A percentile compares a stretch with the other conserved stretches of the same genome.
phyloP scores from a whole-genome alignment of 2,329 filamentous ascomycete species.

The Amauroascus niger region DNA sequence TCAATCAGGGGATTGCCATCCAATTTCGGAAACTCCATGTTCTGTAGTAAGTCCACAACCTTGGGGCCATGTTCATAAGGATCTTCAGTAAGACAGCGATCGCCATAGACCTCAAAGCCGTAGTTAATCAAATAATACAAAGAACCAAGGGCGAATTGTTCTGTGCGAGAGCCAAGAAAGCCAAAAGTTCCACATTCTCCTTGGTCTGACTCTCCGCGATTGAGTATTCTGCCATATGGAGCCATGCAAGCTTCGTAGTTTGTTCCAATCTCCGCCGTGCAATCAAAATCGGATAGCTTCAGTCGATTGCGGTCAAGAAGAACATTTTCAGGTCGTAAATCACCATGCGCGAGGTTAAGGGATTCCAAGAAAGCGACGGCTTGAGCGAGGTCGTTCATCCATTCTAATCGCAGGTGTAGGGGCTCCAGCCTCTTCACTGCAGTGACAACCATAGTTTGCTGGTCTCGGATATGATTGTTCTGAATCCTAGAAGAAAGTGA shows the following conservation, averaged over 20 bases:
- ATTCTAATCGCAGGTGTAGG: conserved; percentile 22
- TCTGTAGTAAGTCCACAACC: conserved; percentile 17
- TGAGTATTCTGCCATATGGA: conserved; percentile 24
- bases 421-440: conserved; percentile 25
- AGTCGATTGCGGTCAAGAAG: conserved; percentile 24
- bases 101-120: conserved; percentile 25
- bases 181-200: conserved; percentile 17
- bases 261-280: conserved; percentile 22
- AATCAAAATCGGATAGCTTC: conserved; percentile 27
- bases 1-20: conserved; percentile 23
- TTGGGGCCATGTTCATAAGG: conserved; percentile 19
- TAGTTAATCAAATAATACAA: conserved; percentile 28
- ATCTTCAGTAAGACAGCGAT: conserved; percentile 20
- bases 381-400: conserved; percentile 28
- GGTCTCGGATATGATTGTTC: conserved; percentile 21
- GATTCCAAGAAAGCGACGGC: conserved; percentile 28
- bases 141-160: conserved; percentile 27
- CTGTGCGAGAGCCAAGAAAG: conserved; percentile 24
- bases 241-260: conserved; percentile 20
- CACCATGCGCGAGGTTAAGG: conserved; percentile 26
- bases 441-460: conserved; percentile 20
- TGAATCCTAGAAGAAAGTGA: conserved; percentile 23
- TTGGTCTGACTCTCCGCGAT: neutral
- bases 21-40: conserved; percentile 18
- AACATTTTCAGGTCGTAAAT: conserved; percentile 27